Conservation (phyloP, 371 early-diverging fungal species). For the Conidiobolus incongruus region DNA sequence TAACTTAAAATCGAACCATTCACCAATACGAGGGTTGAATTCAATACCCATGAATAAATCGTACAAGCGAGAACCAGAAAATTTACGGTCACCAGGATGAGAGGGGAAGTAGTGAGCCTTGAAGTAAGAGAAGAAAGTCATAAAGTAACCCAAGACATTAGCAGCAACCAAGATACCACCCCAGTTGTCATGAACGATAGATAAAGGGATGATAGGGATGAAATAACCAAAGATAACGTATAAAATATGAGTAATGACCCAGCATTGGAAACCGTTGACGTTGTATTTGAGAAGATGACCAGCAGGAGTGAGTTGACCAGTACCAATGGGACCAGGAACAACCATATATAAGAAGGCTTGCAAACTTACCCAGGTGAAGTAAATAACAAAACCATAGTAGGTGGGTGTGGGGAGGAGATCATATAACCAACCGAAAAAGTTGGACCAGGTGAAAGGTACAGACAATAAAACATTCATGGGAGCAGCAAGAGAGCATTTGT, state of each 20-base stretch:
- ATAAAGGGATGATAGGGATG: conserved; percentile 24
- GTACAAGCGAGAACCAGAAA: conserved; percentile 33
- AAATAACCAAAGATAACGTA: conserved; percentile 31
- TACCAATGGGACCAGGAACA: conserved; percentile 39
- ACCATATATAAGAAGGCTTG: conserved; percentile 36
- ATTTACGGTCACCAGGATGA: conserved; percentile 59
- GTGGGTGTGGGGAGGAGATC: conserved; percentile 15
- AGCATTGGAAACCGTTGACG: conserved; percentile 53
- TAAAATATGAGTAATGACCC: conserved; percentile 43
- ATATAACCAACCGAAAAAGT: conserved; percentile 5
- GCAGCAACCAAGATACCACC: conserved; percentile 42
- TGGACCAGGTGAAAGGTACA: no score
- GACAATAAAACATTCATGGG: no score
- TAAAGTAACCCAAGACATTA: conserved; percentile 50
- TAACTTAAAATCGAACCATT: conserved; percentile 52
- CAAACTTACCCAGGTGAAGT: conserved; percentile 38
- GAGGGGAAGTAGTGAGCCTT: conserved; percentile 53
- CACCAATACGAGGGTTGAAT: conserved; percentile 51
- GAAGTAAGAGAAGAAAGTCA: conserved; percentile 39
- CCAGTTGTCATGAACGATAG: conserved; percentile 54
- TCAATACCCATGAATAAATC: conserved; percentile 57
- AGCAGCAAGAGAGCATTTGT: no score
- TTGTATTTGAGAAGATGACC: conserved; percentile 26
- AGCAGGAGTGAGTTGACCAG: conserved; percentile 62
- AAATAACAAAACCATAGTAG: conserved; percentile 21